A percentile compares a stretch with the other conserved stretches of the same genome.
These are phyloP conservation scores for Austroboletus niveus DNA, from an alignment of 1,284 basidiomycete species.

Conservation along the genomic window DNA sequence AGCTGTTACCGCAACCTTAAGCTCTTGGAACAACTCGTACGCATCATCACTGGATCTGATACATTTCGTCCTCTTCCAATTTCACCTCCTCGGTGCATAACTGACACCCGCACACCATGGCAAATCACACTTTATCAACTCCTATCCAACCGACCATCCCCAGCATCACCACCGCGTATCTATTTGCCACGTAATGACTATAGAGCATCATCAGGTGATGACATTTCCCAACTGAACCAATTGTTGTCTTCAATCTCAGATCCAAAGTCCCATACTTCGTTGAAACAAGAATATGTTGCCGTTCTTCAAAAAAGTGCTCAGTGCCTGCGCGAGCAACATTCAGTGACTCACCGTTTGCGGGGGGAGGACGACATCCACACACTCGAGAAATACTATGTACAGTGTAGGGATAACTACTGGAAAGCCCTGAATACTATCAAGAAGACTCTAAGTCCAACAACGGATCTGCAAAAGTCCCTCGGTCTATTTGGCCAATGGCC, in stretches of 20 bases:
- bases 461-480: neutral
- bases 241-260: neutral
- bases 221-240: neutral
- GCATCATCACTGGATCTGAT: neutral
- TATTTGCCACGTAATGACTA: too few relatives aligned
- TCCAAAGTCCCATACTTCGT: neutral
- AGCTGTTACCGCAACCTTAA: neutral
- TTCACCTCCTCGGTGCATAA: neutral
- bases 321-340: neutral
- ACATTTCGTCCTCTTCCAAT: neutral
- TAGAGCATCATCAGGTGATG: neutral
- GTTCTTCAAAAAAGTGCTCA: neutral
- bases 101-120: neutral
- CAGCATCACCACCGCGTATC: neutral
- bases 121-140: neutral
- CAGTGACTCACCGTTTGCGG: neutral
- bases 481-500: conserved; percentile 16
- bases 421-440: neutral
- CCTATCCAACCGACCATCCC: neutral
- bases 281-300: neutral
- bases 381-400: neutral
- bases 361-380: neutral
- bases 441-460: neutral
- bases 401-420: neutral
- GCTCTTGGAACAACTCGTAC: neutral